These are phyloP conservation scores for Talaromyces sp. DNA, from an alignment of 2,329 filamentous ascomycete species.

Conservation along the genomic window DNA sequence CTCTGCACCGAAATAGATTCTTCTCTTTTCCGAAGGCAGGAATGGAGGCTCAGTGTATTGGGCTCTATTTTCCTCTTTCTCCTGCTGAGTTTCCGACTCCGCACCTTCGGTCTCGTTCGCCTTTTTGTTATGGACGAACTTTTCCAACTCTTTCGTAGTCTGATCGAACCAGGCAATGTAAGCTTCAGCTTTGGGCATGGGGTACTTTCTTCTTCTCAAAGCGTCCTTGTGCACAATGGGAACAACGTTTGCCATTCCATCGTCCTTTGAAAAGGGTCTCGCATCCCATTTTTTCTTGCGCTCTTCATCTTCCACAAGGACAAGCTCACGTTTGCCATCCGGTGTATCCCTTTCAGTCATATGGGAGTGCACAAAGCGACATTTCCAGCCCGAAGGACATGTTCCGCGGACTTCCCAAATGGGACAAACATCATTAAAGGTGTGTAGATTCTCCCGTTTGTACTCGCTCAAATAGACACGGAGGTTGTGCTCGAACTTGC, in stretches of 20 bases:
- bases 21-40: slow-evolving; percentile 86
- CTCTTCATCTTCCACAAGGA: slow-evolving; percentile 60
- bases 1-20: slow-evolving; percentile 88
- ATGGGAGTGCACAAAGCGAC: slow-evolving; percentile 83
- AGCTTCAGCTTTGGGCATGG: slow-evolving; percentile 68
- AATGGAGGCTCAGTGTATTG: slow-evolving; percentile 82
- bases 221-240: slow-evolving; percentile 66
- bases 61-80: slow-evolving; percentile 67
- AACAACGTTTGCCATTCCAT: slow-evolving; percentile 74
- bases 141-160: slow-evolving; percentile 50
- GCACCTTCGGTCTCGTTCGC: slow-evolving; percentile 24
- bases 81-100: slow-evolving; percentile 22
- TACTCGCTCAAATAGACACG: slow-evolving; percentile 79
- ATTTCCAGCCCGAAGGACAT: slow-evolving; percentile 89
- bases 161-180: slow-evolving; percentile 76
- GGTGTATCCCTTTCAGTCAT: slow-evolving; percentile 73
- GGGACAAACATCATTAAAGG: slow-evolving; percentile 75
- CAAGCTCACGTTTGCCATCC: slow-evolving; percentile 78
- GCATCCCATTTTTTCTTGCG: slow-evolving; percentile 39
- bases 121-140: slow-evolving; percentile 48
- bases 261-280: slow-evolving; percentile 35
- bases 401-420: slow-evolving; percentile 72
- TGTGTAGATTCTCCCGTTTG: slow-evolving; percentile 73
- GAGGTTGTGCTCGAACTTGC: slow-evolving; percentile 78
- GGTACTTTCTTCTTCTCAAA: slow-evolving; percentile 67